Percentiles rank a stretch among this genome's conserved stretches.
Evolutionary conservation across 805 yeast genomes (phyloP).

Genomic region (Cyberlindnera xishuangbannaensis): DNA sequence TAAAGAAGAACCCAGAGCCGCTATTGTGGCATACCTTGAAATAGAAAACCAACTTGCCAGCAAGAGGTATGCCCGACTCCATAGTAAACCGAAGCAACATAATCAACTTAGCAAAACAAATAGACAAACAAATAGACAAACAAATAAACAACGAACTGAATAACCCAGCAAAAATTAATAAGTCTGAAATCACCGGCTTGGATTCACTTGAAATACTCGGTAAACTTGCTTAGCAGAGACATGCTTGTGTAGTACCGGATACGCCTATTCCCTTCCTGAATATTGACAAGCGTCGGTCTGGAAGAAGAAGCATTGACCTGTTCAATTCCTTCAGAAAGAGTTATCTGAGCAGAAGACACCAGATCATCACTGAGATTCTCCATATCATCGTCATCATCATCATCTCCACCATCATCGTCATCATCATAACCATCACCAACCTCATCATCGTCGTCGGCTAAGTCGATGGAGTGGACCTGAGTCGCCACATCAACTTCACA

Average conservation of each 20-base stretch:
- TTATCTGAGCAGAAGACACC: conserved; percentile 19
- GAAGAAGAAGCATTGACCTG: neutral
- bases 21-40: no score
- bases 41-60: no score
- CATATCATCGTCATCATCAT: conserved; percentile 12
- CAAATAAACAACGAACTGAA: neutral
- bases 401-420: neutral
- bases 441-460: conserved; percentile 4
- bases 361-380: conserved; percentile 13
- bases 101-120: neutral
- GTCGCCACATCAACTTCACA: conserved; percentile 2
- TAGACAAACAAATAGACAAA: neutral
- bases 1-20: no score
- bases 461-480: no score
- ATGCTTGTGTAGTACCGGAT: conserved; percentile 20
- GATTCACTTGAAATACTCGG: conserved; percentile 20
- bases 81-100: no score
- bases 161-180: neutral
- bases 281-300: conserved; percentile 9
- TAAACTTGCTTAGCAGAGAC: conserved; percentile 22
- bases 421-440: neutral
- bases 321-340: conserved; percentile 12
- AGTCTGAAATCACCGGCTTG: no score
- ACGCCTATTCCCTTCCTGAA: conserved; percentile 19
- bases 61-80: no score